Conservation (phyloP, 768 basidiomycete species). For the Macrolepiota albuminosa region DNA sequence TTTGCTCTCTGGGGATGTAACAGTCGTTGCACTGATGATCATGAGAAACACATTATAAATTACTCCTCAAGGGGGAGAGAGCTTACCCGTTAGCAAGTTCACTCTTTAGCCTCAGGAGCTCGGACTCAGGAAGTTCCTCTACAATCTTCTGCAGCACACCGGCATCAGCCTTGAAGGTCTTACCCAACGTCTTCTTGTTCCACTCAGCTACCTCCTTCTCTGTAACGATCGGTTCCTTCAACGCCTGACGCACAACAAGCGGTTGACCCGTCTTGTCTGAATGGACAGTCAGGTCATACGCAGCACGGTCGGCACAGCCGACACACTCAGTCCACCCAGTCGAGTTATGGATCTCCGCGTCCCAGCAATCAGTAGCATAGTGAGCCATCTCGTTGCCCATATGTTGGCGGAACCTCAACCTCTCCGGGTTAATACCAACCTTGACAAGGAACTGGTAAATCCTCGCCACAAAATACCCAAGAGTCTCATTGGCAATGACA, state of each 20-base stretch:
- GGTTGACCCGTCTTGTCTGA: constrained; percentile 77
- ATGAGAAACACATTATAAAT: neutral
- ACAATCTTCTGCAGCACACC: constrained; percentile 59
- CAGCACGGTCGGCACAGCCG: constrained; percentile 96
- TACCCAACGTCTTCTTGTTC: constrained; percentile 86
- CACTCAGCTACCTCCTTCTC: constrained; percentile 77
- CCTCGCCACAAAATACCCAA: constrained; percentile 95
- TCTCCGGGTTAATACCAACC: constrained; percentile 81
- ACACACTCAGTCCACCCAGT: constrained; percentile 97
- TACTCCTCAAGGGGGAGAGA: neutral
- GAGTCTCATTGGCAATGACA: constrained; percentile 92
- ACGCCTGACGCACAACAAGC: constrained; percentile 79
- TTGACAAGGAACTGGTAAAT: constrained; percentile 86
- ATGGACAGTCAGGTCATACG: constrained; percentile 94
- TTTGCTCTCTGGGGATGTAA: constrained; percentile 57
- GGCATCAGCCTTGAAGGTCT: constrained; percentile 85
- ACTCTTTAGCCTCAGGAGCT: constrained; percentile 59
- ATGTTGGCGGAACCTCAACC: constrained; percentile 94
- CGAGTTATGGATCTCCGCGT: constrained; percentile 94
- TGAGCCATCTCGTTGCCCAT: constrained; percentile 99
- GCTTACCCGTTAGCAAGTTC: constrained; percentile 73
- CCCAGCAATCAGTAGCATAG: constrained; percentile 99
- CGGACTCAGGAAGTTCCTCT: constrained; percentile 59
- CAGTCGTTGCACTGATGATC: constrained; percentile 42
- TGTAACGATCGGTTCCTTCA: constrained; percentile 80